phyloP scores from a whole-genome alignment of 495 filamentous ascomycete genomes.

The Penicillium ochrochloron region DNA sequence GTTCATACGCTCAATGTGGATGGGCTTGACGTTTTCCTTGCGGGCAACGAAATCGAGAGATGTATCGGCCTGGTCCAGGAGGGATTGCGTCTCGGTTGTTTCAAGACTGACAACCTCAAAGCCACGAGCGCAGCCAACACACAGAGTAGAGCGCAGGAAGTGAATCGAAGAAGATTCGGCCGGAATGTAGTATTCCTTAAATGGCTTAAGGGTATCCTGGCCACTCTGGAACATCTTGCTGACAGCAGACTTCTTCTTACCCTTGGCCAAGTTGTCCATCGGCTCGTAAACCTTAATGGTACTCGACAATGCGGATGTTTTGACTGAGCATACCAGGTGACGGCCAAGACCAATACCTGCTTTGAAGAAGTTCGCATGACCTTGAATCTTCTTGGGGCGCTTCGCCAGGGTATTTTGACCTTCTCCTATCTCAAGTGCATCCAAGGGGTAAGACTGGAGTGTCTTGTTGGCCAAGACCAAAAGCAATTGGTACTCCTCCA shows the following conservation, averaged over 20 bases:
- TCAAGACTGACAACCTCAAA: conserved; percentile 98
- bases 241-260: conserved; percentile 89
- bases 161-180: conserved; percentile 95
- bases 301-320: conserved; percentile 83
- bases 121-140: conserved; percentile 90
- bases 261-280: conserved; percentile 84
- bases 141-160: conserved; percentile 94
- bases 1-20: conserved; percentile 95
- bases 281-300: conserved; percentile 99
- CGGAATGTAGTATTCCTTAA: conserved; percentile 99
- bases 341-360: conserved; percentile 92
- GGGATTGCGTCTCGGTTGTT: conserved; percentile 94
- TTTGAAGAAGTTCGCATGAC: conserved; percentile 98
- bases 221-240: conserved; percentile 93
- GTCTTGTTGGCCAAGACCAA: conserved; percentile 94
- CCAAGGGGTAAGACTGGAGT: conserved; percentile 81
- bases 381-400: conserved; percentile 94
- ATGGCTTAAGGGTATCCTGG: conserved; percentile 91
- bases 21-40: conserved; percentile 92
- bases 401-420: conserved; percentile 71
- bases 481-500: conserved; percentile 91
- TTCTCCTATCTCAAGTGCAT: conserved; percentile 83
- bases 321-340: conserved; percentile 94
- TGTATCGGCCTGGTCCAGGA: conserved; percentile 97
- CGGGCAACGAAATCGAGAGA: conserved; percentile 94